Evolutionary conservation across 805 yeast species (phyloP), one percentile per base, ranked within the genome.

Genomic region (Yarrowia porcina): DNA sequence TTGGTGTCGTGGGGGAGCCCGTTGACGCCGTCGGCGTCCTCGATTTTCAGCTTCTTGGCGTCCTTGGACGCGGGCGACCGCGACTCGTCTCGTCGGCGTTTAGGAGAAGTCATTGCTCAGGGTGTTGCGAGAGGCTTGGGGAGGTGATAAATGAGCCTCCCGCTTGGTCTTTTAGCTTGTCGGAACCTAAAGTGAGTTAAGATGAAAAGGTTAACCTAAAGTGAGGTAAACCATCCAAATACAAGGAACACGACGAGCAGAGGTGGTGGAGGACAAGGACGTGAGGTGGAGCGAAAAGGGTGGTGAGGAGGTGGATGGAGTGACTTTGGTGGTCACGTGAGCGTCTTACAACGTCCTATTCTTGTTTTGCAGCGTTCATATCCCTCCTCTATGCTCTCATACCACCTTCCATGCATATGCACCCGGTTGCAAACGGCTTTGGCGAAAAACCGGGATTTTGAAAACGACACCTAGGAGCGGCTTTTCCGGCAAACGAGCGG

Each of bases 41-140:
- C 59, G 12, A 39, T 9, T 15, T 52, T 52, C 25, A 27, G 4
- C 25, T 36, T 52, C 13, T 52, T 52, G 44, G 44, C 44, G 18
- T 35, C 59, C 18, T 52, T 52, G 59, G 41, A n/a, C 4, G 44
- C 23, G 3, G 59, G 59, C 13, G 59, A 52, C 9, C 33, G 18
- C 15, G 39, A 25, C 44, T 35, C 42, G 42, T 52, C 59, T 25
- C 59, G 32, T 52, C 59, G 59, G 21, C 59, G 59, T 36, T 52
- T 52, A 18, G 59, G 59, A 4, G 59, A 52, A 4, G 59, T 52
- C 59, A 52, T 52, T 17, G 17, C 13, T 4, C 4, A 20, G 30
- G 20, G 6, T 2, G 17, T 6, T 15, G 30, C 15, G n/a, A 21
- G 41, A 8, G 8, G 18, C 8, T 17, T 17, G 39, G n/a, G 9